Conservation (phyloP, 257 asterid species). For the Scutellaria minor region DNA sequence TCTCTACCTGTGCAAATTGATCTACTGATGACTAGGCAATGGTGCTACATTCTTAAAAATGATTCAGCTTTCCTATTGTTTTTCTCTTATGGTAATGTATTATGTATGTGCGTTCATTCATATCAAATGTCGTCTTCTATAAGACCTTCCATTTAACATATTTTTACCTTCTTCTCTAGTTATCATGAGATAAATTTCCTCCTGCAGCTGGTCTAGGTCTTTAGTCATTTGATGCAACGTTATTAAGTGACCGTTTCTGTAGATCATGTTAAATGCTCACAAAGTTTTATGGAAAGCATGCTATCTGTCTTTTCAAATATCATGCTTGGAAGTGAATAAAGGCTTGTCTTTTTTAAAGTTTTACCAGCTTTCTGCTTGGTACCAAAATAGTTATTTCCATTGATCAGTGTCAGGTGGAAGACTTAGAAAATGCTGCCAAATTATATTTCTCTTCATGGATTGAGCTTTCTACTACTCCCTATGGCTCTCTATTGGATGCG, state of each 20-base stretch:
- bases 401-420: conserved; percentile 78
- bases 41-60: too few relatives aligned
- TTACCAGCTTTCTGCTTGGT: conserved; percentile 4
- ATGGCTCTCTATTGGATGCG: conserved; percentile 82
- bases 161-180: too few relatives aligned
- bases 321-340: background rate
- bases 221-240: background rate
- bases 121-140: too few relatives aligned
- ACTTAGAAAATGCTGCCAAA: conserved; percentile 78
- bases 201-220: conserved; percentile 8
- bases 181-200: background rate
- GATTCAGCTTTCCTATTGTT: too few relatives aligned
- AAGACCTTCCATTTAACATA: too few relatives aligned
- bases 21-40: too few relatives aligned
- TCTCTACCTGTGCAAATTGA: too few relatives aligned
- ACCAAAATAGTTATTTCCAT: conserved; percentile 35
- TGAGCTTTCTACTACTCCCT: conserved; percentile 91
- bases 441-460: conserved; percentile 83
- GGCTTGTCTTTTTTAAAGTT: background rate
- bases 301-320: background rate
- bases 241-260: background rate
- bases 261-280: background rate
- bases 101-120: too few relatives aligned
- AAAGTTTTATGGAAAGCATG: background rate
- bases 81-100: too few relatives aligned